Percentiles rank a stretch among this genome's conserved stretches.
Conservation (phyloP, 2,329 filamentous ascomycete species). For the Penicillium sp. region DNA sequence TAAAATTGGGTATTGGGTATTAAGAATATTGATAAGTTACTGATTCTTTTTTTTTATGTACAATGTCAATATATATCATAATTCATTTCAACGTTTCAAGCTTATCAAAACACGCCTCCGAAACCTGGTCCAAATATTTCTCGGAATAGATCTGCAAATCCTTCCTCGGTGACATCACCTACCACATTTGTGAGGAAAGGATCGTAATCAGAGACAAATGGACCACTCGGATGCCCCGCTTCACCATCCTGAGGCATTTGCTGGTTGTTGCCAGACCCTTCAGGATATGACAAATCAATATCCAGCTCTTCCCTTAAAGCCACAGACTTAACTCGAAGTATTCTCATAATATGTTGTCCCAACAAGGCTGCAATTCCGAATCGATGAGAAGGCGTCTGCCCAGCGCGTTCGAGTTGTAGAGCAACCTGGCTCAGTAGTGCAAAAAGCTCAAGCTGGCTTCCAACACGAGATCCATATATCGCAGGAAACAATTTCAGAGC, state of each 20-base stretch:
- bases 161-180: conserved; percentile 16
- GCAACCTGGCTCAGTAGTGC: conserved; percentile 27
- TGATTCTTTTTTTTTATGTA: neutral
- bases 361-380: conserved; percentile 32
- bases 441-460: conserved; percentile 26
- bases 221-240: neutral
- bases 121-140: conserved; percentile 30
- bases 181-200: conserved; percentile 20
- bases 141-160: conserved; percentile 26
- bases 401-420: conserved; percentile 27
- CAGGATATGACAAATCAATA: neutral
- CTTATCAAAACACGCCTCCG: conserved; percentile 14
- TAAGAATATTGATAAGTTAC: neutral
- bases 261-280: neutral
- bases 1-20: no score
- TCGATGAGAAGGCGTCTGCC: conserved; percentile 28
- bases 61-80: neutral
- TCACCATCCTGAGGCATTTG: neutral
- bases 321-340: conserved; percentile 24
- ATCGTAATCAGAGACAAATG: conserved; percentile 19
- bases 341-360: conserved; percentile 30
- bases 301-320: neutral
- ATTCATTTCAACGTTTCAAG: neutral
- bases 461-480: conserved; percentile 17
- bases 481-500: conserved; percentile 26